A percentile compares a stretch with the other conserved stretches of the same genome.
Evolutionary conservation across 75 land plant genomes (phyloP).

Genomic region (Pinus albicaulis): DNA sequence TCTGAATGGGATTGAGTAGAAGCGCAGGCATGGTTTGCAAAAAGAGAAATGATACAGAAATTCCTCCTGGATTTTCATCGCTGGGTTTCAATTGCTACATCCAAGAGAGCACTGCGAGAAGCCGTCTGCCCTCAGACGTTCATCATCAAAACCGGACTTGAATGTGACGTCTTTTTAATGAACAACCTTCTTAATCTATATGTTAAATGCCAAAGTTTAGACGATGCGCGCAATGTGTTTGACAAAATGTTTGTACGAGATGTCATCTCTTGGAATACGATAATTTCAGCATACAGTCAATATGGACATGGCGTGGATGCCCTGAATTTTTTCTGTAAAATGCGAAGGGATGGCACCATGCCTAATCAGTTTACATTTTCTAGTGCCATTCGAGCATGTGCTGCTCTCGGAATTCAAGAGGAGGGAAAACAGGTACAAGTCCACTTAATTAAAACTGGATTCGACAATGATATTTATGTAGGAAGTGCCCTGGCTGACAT

Average conservation of each 20-base stretch:
- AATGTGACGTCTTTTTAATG: too few species aligned
- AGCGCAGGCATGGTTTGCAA: too few species aligned
- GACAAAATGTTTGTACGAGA: slow-evolving; percentile 6
- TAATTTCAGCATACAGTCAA: not conserved
- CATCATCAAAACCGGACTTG: too few species aligned
- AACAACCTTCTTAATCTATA: slow-evolving; percentile 36
- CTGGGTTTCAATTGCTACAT: too few species aligned
- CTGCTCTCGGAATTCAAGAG: not conserved
- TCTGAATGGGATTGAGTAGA: too few species aligned
- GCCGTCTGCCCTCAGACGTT: too few species aligned
- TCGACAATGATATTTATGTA: slow-evolving; percentile 17
- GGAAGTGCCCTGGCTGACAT: slow-evolving; percentile 12
- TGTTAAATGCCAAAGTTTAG: slow-evolving; percentile 22
- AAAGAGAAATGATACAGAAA: too few species aligned
- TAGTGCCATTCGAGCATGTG: slow-evolving; percentile 6
- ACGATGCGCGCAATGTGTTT: slow-evolving; percentile 10
- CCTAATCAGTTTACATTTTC: slow-evolving; percentile 8
- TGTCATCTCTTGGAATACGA: slow-evolving; percentile 8
- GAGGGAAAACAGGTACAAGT: slow-evolving; percentile 11
- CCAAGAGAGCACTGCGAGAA: too few species aligned
- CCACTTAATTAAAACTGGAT: slow-evolving; percentile 11
- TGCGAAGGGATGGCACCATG: not conserved
- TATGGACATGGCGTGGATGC: slow-evolving; percentile 8
- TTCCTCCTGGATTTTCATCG: too few species aligned
- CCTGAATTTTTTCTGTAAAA: not conserved